These are phyloP conservation scores for Alternaria arbusti DNA, from an alignment of 2,329 filamentous ascomycete genomes.

Conservation along the genomic window DNA sequence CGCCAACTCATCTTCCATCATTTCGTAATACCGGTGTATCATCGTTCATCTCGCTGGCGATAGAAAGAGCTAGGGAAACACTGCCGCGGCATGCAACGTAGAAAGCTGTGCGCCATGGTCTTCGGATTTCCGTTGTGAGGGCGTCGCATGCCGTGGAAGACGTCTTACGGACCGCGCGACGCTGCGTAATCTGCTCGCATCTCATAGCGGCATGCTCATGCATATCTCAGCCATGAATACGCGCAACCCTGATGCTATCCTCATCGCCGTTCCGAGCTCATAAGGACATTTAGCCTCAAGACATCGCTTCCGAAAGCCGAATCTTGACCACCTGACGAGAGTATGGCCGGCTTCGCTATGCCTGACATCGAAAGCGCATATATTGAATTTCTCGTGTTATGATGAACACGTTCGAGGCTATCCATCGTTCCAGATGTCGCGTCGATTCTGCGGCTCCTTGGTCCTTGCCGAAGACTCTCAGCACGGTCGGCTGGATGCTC, in stretches of 20 bases:
- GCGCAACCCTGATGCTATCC: neutral
- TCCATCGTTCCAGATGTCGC: neutral
- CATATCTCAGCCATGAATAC: accelerated
- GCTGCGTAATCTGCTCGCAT: neutral
- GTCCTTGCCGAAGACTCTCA: neutral
- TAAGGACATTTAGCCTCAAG: neutral
- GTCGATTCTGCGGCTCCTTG: neutral
- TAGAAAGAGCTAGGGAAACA: neutral
- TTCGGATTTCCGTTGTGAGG: neutral
- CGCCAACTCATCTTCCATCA: neutral
- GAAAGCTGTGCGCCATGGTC: neutral
- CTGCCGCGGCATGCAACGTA: neutral
- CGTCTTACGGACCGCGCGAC: accelerated
- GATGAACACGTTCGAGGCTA: neutral
- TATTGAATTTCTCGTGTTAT: neutral
- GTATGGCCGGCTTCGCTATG: neutral
- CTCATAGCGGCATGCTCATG: neutral
- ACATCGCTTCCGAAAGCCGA: neutral
- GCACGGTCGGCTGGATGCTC: neutral
- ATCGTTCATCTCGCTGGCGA: neutral
- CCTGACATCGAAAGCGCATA: neutral
- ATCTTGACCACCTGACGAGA: neutral
- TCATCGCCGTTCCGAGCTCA: neutral
- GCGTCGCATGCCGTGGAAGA: neutral
- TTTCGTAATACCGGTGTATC: neutral